phyloP scores from a whole-genome alignment of 345 rosid genomes.

The Aurinia saxatilis region DNA sequence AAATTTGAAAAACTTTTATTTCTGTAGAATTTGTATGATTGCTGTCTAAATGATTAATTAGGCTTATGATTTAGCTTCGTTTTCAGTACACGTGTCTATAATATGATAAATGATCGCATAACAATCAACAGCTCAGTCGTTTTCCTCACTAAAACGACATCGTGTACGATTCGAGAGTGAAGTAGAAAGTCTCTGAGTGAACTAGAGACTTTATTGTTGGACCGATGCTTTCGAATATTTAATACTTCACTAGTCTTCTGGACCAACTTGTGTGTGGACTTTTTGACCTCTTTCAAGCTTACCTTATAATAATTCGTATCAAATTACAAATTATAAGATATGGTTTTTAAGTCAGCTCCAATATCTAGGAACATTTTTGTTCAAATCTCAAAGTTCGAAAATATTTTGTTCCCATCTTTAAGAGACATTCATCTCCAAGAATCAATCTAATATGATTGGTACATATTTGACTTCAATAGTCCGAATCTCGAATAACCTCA shows the following conservation, averaged over 20 bases:
- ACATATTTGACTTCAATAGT: slow-evolving; percentile 13
- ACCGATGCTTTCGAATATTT: not conserved
- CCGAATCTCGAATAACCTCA: not conserved
- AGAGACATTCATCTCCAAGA: slow-evolving; percentile 22
- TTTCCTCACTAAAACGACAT: no score
- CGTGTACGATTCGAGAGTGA: no score
- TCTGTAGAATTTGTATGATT: no score
- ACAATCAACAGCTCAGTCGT: no score
- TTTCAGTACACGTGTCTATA: no score
- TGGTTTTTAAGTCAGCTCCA: slow-evolving; percentile 12
- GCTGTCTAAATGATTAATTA: no score
- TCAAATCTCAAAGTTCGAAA: slow-evolving; percentile 18
- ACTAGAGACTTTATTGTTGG: not conserved
- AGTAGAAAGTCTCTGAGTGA: not conserved
- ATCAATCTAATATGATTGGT: not conserved
- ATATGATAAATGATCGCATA: no score
- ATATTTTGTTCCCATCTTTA: slow-evolving; percentile 8
- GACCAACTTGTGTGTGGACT: no score
- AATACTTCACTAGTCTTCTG: not conserved
- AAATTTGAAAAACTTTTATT: no score
- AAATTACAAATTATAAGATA: not conserved
- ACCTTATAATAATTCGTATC: not conserved
- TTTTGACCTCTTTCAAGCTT: not conserved
- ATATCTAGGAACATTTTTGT: not conserved
- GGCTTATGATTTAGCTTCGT: no score